These are phyloP conservation scores for Geotrichum cucujoidarum DNA, from an alignment of 1,139 yeast species.

Conservation along the genomic window DNA sequence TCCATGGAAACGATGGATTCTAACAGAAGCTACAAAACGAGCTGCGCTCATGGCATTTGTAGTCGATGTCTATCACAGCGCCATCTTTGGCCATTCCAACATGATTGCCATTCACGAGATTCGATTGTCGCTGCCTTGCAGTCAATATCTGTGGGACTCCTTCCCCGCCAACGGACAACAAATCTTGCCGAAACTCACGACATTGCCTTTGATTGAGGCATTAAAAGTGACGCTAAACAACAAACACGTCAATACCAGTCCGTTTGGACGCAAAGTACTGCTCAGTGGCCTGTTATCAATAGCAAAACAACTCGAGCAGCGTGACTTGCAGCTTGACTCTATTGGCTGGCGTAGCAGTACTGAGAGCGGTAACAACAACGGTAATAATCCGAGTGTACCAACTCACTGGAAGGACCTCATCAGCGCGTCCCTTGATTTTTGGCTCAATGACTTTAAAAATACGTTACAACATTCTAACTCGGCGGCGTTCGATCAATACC, in stretches of 20 bases:
- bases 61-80: conserved; percentile 73
- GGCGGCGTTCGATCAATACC: conserved; percentile 23
- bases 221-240: conserved; percentile 53
- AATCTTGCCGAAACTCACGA: conserved; percentile 28
- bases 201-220: conserved; percentile 48
- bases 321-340: conserved; percentile 53
- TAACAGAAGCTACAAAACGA: conserved; percentile 70
- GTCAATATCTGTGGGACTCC: conserved; percentile 71
- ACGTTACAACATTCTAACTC: conserved; percentile 20
- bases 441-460: conserved; percentile 13
- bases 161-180: conserved; percentile 27
- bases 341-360: conserved; percentile 37
- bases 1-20: conserved; percentile 62
- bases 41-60: conserved; percentile 77
- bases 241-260: conserved; percentile 45
- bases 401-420: conserved; percentile 12
- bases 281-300: conserved; percentile 68
- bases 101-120: conserved; percentile 64
- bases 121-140: conserved; percentile 72
- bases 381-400: too few relatives aligned
- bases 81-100: conserved; percentile 70
- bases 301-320: conserved; percentile 69
- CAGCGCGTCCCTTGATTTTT: conserved; percentile 12
- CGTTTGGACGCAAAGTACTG: conserved; percentile 60
- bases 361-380: neutral